Evolutionary conservation across 345 rosid species (phyloP), one percentile per base, ranked within the genome.

Genomic region (Moricandia moricandioides): DNA sequence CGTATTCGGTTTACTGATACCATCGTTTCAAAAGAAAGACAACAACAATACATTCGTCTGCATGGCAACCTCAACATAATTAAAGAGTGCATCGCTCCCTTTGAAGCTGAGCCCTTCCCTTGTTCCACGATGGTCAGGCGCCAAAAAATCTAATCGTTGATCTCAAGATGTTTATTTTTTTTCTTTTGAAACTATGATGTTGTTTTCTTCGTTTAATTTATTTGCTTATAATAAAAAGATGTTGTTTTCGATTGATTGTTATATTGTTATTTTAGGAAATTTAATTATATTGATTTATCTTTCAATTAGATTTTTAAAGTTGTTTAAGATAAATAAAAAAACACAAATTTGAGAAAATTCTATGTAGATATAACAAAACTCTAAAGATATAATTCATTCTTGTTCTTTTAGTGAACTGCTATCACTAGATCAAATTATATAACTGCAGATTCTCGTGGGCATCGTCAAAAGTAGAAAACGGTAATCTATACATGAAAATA

Each of bases 401-500:
- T 75, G 63, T 27, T 29, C 31, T 17, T 68, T 69, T 62, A 61
- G 64, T 52, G 56, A 69, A 68, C 56, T 52, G 64, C 33, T 29
- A 67, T 74, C 69, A 62, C 31, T 74, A 67, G 24, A 43, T 18
- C 14, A 30, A 55, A 65, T 29, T n/a, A n/a, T 64, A 12, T 63
- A 17, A n/a, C 59, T 45, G 51, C 51, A 45, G 54, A 26, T 65
- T 65, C 52, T 40, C 31, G 31, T 29, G 31, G 31, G 31, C 31
- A 29, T 29, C 31, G 31, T 29, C 31, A 29, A 29, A 29, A 5
- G 31, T 29, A 29, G 31, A 29, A 5, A 29, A 29, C 31, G 31
- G 31, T 29, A 29, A 29, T 29, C 31, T 4, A n/a, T 29, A 29
- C 4, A 29, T 29, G 31, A 29, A 5, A 5, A 29, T 29, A 29